phyloP scores from a whole-genome alignment of 1,284 basidiomycete genomes.

The Rhizoctonia solani region DNA sequence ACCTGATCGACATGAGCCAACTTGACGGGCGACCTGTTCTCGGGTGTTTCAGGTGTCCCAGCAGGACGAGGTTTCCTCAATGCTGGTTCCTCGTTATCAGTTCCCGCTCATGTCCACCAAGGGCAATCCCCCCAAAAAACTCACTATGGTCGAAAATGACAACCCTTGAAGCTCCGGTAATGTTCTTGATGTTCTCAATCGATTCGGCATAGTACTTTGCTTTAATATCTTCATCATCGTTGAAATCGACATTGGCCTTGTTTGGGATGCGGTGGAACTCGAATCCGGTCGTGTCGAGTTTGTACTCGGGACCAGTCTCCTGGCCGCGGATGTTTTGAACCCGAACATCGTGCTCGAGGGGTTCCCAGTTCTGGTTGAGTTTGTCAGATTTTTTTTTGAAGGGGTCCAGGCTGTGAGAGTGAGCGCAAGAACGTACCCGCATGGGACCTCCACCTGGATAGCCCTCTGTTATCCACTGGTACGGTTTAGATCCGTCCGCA shows the following conservation, averaged over 20 bases:
- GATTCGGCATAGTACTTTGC: conserved; percentile 64
- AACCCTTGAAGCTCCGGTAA: conserved; percentile 62
- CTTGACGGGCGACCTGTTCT: conserved; percentile 53
- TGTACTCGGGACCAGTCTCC: conserved; percentile 49
- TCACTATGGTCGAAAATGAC: conserved; percentile 68
- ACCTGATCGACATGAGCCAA: not conserved
- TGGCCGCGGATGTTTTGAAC: conserved; percentile 63
- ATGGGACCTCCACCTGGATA: conserved; percentile 26
- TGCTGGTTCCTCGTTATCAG: conserved; percentile 44
- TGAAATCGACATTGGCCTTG: conserved; percentile 40
- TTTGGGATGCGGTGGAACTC: conserved; percentile 54
- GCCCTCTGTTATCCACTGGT: conserved; percentile 36
- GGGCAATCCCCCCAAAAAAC: too few relatives aligned
- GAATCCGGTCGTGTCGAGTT: conserved; percentile 62
- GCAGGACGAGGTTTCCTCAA: conserved; percentile 52
- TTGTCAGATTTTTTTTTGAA: not conserved
- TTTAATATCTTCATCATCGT: conserved; percentile 55
- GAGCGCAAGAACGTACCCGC: not conserved
- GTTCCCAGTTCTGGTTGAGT: conserved; percentile 35
- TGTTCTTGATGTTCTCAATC: conserved; percentile 59
- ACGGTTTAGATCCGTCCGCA: conserved; percentile 40
- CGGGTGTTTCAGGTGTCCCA: conserved; percentile 47
- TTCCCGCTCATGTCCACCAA: too few relatives aligned
- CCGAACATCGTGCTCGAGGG: conserved; percentile 44
- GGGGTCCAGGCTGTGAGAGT: not conserved